Conservation (phyloP, 495 filamentous ascomycete species). For the Tuber brumale region DNA sequence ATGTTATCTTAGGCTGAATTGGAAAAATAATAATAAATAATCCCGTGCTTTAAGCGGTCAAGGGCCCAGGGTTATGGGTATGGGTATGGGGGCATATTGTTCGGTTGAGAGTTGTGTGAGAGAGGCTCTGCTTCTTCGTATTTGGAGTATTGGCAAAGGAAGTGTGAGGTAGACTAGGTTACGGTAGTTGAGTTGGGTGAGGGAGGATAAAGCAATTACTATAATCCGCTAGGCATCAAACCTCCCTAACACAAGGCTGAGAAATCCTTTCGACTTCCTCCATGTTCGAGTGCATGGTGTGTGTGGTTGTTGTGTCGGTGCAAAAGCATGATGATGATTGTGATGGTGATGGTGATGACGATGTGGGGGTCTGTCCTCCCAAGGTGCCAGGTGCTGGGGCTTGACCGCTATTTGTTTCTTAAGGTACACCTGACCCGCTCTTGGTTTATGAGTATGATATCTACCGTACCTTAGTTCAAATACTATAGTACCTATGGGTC, state of each 20-base stretch:
- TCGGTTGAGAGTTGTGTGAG: background rate
- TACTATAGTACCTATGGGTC: background rate
- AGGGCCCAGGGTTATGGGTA: background rate
- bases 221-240: background rate
- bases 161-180: background rate
- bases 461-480: background rate
- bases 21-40: background rate
- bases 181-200: background rate
- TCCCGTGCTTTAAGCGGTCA: background rate
- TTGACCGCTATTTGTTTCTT: background rate
- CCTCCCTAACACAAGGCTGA: background rate
- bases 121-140: slow-evolving; percentile 1
- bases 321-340: background rate
- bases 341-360: background rate
- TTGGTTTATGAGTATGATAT: background rate
- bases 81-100: background rate
- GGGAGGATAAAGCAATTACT: background rate
- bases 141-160: background rate
- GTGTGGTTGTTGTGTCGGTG: background rate
- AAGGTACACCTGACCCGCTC: slow-evolving; percentile 1
- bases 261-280: background rate
- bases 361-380: background rate
- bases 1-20: background rate
- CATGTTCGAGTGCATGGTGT: background rate
- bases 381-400: background rate